phyloP scores from a whole-genome alignment of 2,329 filamentous ascomycete genomes.

The Venturia oleaginea region DNA sequence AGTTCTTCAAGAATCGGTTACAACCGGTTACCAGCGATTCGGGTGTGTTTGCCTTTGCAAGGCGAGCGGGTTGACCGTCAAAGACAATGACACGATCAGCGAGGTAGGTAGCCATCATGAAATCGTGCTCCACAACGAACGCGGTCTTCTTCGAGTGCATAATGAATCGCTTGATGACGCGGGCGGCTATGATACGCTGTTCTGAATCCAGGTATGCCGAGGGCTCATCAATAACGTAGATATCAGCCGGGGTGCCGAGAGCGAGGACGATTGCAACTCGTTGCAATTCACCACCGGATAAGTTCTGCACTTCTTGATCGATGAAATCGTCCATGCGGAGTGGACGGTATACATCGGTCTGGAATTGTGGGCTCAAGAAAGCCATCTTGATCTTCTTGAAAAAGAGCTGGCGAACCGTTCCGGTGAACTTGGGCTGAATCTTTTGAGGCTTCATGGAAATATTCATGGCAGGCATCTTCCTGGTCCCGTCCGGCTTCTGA shows the following conservation, averaged over 20 bases:
- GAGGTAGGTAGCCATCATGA: constrained; percentile 84
- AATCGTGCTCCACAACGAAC: constrained; percentile 99
- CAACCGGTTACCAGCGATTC: constrained; percentile 91
- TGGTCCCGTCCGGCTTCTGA: constrained; percentile 75
- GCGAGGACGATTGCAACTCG: constrained; percentile 96
- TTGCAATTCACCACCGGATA: constrained; percentile 98
- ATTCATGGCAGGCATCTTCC: constrained; percentile 81
- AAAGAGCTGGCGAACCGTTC: constrained; percentile 94
- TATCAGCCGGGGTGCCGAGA: constrained; percentile 92
- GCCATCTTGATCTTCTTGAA: constrained; percentile 99
- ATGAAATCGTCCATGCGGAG: constrained; percentile 98
- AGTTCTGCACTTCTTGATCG: constrained; percentile 97
- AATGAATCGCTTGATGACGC: constrained; percentile 99
- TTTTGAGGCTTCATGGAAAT: constrained; percentile 99
- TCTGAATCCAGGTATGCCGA: constrained; percentile 97
- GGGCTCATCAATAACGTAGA: constrained; percentile 97
- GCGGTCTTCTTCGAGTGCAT: constrained; percentile 99
- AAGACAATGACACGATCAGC: constrained; percentile 98
- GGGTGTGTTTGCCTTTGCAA: constrained; percentile 79
- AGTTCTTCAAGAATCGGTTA: constrained; percentile 92
- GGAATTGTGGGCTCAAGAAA: constrained; percentile 95
- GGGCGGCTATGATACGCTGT: constrained; percentile 93
- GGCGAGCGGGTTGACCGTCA: constrained; percentile 82
- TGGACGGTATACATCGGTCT: constrained; percentile 99
- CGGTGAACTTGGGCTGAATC: constrained; percentile 95